phyloP scores from a whole-genome alignment of 495 filamentous ascomycete species.

The Aspergillus avenaceus region DNA sequence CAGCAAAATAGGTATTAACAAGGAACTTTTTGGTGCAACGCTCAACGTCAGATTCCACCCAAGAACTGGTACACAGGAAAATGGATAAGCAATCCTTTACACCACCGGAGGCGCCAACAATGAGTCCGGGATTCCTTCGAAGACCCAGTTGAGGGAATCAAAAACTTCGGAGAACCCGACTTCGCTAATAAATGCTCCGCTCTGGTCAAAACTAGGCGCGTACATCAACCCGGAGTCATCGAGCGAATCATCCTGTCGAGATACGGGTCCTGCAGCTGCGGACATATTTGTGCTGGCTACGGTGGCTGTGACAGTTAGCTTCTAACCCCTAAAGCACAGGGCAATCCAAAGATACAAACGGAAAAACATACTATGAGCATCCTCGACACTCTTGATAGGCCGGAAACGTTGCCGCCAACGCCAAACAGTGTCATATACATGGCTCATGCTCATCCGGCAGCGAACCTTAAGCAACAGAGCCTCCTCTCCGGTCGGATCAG shows the following conservation, averaged over 20 bases:
- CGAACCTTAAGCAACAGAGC: constrained; percentile 41
- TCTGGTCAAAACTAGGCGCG: constrained; percentile 38
- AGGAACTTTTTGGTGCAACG: background rate
- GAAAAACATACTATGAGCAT: constrained; percentile 32
- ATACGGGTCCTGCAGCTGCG: constrained; percentile 20
- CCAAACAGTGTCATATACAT: constrained; percentile 49
- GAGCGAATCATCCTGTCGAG: constrained; percentile 29
- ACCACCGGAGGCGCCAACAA: constrained; percentile 40
- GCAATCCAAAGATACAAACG: background rate
- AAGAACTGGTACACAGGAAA: background rate
- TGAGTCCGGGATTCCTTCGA: constrained; percentile 43
- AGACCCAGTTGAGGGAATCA: constrained; percentile 47
- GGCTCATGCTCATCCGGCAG: constrained; percentile 49
- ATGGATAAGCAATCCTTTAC: constrained; percentile 9
- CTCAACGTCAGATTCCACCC: too few relatives aligned
- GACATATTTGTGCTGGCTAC: constrained; percentile 29
- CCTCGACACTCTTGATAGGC: constrained; percentile 38
- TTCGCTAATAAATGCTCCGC: constrained; percentile 40
- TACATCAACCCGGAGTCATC: constrained; percentile 34
- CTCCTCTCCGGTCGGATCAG: constrained; percentile 31
- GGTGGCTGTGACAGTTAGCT: constrained; percentile 19
- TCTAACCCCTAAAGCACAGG: background rate
- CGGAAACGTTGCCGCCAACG: constrained; percentile 45
- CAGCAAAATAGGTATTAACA: background rate
- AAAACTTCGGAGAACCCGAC: constrained; percentile 46